phyloP scores from a whole-genome alignment of 148 eudicot genomes.

The Rhododendron kiyosumense region DNA sequence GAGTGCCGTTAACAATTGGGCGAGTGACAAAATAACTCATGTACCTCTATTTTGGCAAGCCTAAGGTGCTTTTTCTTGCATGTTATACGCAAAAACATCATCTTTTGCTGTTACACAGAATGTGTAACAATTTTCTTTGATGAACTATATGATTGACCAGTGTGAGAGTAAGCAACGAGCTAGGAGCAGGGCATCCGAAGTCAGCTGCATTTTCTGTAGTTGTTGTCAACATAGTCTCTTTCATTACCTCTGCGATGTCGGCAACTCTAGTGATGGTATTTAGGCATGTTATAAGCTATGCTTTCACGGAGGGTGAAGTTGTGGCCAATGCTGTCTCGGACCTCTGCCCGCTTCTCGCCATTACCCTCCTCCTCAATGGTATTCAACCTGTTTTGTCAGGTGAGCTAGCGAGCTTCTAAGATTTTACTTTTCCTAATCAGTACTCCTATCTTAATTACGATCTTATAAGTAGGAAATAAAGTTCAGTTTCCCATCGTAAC shows the following conservation, averaged over 20 bases:
- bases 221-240: conserved; percentile 16
- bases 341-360: background rate
- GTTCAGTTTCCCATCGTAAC: no score
- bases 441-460: no score
- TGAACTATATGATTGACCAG: background rate
- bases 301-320: conserved; percentile 27
- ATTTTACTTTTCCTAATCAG: no score
- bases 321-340: conserved; percentile 21
- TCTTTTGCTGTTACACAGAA: no score
- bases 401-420: conserved; percentile 17
- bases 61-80: no score
- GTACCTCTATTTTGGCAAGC: no score
- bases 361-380: background rate
- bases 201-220: conserved; percentile 15
- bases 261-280: conserved; percentile 9
- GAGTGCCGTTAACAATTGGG: no score
- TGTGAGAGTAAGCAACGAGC: background rate
- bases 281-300: conserved; percentile 25
- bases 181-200: background rate
- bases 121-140: background rate
- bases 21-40: no score
- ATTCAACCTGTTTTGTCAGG: conserved; percentile 30
- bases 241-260: conserved; percentile 7
- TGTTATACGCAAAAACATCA: background rate
- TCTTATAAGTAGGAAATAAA: no score